Evolutionary conservation across 257 asterid species (phyloP), one percentile per base, ranked within the genome.

Genomic region (Solanum habrochaites): DNA sequence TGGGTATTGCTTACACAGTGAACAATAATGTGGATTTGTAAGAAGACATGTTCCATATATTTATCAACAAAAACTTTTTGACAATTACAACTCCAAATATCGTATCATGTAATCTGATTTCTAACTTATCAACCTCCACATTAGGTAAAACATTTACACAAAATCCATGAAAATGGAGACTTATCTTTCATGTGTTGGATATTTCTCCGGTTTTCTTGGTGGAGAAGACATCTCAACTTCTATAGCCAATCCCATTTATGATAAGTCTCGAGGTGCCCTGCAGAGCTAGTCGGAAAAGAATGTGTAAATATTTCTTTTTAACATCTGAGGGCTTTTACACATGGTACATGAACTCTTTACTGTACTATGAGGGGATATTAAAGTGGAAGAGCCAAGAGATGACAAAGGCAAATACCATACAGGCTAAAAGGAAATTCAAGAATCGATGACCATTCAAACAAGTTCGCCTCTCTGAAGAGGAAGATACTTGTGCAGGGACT

Each of bases 371-470:
- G 11, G 95, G 98, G 77, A 93, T 92, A 88, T 93, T 96, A 88
- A 96, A 96, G 90, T 93, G 98, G 91, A 96, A 96, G 73, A 96
- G 97, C 98, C 98, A 96, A 27, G 98, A 94, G 74, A 96, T 94
- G 90, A 96, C 95, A 62, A 96, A 96, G 8, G 98, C 98, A 86
- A 96, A 96, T 11, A 94, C 97, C 98, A 96, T 90, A 86, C 97
- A 94, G 88, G 96, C 98, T 16, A 96, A 94, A 67, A 96, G 92
- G 85, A 96, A 93, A 49, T 96, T 96, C 11, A 94, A 81, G 71
- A 93, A 93, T 56, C 97, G 94, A 86, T 94, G 97, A 16, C 98
- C 97, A 23, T 94, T 92, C 71, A 92, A 90, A 91, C 95, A 94
- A 18, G 89, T 89, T 74, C 93, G 90, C 45, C 87, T 49, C 64